Conservation (phyloP, 2,329 filamentous ascomycete species). For the Helicocarpus griseus region DNA sequence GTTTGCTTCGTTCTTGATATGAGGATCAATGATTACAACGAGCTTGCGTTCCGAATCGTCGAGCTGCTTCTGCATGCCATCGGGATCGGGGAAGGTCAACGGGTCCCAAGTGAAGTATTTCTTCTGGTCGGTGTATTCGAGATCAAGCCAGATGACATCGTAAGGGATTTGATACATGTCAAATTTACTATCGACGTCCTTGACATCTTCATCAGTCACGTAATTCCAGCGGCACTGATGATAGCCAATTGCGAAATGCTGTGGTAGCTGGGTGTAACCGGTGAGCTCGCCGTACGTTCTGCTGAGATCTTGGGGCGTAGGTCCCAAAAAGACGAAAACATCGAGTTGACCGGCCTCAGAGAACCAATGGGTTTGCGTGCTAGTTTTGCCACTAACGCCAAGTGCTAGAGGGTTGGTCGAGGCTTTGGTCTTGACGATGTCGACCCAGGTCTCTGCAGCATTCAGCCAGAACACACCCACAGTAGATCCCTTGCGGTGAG, state of each 20-base stretch:
- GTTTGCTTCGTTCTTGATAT: conserved; percentile 83
- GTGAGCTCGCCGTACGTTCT: conserved; percentile 82
- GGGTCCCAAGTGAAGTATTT: conserved; percentile 98
- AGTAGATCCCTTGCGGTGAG: conserved; percentile 83
- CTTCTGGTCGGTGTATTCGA: conserved; percentile 93
- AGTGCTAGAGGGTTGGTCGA: conserved; percentile 68
- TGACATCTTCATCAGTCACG: conserved; percentile 91
- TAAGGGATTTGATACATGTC: conserved; percentile 93
- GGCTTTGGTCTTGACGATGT: conserved; percentile 73
- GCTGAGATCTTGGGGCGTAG: conserved; percentile 71
- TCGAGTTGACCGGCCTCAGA: conserved; percentile 86
- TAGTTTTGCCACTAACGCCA: conserved; percentile 57
- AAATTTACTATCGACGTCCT: conserved; percentile 91
- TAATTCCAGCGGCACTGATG: conserved; percentile 99
- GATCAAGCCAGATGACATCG: conserved; percentile 97
- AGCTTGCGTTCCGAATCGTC: conserved; percentile 79
- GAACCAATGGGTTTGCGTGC: conserved; percentile 91
- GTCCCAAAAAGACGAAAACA: conserved; percentile 88
- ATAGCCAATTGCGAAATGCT: conserved; percentile 85
- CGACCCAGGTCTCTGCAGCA: conserved; percentile 93
- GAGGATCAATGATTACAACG: conserved; percentile 90
- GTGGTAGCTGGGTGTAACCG: conserved; percentile 80
- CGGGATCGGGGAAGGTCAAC: conserved; percentile 75
- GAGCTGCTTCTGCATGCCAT: conserved; percentile 79
- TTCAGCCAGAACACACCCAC: conserved; percentile 98